These are phyloP conservation scores for Raffaelea arxii DNA, from an alignment of 2,329 filamentous ascomycete species.

Conservation along the genomic window DNA sequence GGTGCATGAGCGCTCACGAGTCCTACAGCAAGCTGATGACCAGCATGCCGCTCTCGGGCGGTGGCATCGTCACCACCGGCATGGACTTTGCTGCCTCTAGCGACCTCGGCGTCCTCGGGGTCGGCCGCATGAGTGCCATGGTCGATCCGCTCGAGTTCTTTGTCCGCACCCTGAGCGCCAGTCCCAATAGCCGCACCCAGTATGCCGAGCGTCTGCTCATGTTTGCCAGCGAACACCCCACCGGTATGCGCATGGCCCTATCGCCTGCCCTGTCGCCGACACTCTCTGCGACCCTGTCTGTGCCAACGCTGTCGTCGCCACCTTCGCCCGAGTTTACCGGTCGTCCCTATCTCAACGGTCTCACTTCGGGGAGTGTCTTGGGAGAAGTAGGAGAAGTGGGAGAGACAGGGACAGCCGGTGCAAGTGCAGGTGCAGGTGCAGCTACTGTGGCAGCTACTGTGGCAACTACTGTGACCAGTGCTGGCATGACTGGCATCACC, in stretches of 20 bases:
- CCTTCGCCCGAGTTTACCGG: constrained; percentile 10
- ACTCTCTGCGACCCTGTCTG: no score
- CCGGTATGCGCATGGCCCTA: constrained; percentile 23
- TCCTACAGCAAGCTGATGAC: constrained; percentile 18
- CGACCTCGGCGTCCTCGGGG: constrained; percentile 22
- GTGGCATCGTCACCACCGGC: constrained; percentile 10
- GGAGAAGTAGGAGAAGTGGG: no score
- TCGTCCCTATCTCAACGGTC: no score
- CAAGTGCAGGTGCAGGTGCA: no score
- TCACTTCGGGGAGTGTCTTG: no score
- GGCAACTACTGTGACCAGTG: no score
- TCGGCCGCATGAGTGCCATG: constrained; percentile 21
- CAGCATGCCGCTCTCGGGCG: constrained; percentile 10
- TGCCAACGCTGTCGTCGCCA: constrained; percentile 15
- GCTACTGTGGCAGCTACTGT: no score
- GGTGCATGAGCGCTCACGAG: constrained; percentile 33
- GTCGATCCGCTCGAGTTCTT: constrained; percentile 34
- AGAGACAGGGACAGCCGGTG: no score
- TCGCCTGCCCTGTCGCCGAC: constrained; percentile 19
- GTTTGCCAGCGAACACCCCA: constrained; percentile 30
- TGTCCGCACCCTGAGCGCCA: constrained; percentile 31
- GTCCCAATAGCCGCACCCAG: constrained; percentile 31
- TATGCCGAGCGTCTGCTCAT: constrained; percentile 32
- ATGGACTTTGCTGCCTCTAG: constrained; percentile 22
- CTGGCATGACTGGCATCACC: no score